Evolutionary conservation across 75 land plant genomes (phyloP), one percentile per base, ranked within the genome.

Genomic region (Azolla pinnata): DNA sequence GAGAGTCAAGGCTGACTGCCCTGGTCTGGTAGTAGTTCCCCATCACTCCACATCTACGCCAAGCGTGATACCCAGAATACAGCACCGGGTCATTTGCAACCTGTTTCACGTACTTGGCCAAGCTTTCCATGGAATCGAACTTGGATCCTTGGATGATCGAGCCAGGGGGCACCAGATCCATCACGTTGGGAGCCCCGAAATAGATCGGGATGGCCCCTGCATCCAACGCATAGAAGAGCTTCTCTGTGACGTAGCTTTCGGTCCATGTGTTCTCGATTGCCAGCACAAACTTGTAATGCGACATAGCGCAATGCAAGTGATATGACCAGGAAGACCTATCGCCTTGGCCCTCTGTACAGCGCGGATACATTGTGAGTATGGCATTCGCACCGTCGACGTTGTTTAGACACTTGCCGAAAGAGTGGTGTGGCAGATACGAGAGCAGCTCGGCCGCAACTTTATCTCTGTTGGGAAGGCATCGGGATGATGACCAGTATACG

Each of bases 171-270:
- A 88, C 87, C 62, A 92, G 80, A 57, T 92, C 98, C 73, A 66
- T 64, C 33, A 92, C 95, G 54, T 92, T 88, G 21, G 96, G 96
- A 28, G 98, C 98, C 51, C 98, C 98, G 59, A 92, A 92, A 55
- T 92, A 92, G 29, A 92, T 92, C 31, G 95, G 98, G 7, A 92
- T 83, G 1, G 98, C 44, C 20, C 98, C 98, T 2, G 81, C 81
- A 62, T 92, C 95, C 18, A 92, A 67, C 1, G 95, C 90, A 47
- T 92, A 92, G 56, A 74, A 92, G 40, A 92, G 82, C 61, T 92
- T 92, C 71, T 92, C 98, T n/a, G 95, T 92, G 26, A 92, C 96
- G 47, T 92, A 92, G 74, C 96, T 88, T 59, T 92, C 95, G 19
- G 90, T 81, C 56, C 42, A 14, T 19, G 98, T 92, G 83, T 92